Evolutionary conservation across 2,329 filamentous ascomycete species (phyloP).

Genomic region (Talaromyces funiculosus): DNA sequence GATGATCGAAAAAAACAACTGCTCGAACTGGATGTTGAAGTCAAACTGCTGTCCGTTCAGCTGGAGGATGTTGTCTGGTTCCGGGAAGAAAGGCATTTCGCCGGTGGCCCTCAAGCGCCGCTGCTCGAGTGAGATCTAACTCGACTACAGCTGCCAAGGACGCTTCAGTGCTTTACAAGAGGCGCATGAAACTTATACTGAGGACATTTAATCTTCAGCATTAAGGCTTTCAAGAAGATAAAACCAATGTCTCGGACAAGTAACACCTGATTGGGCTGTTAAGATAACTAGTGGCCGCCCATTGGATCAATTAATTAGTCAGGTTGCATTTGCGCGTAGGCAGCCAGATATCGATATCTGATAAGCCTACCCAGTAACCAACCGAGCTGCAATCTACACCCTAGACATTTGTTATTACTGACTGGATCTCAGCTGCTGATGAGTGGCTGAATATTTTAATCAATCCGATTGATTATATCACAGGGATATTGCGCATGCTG

Average conservation of each 20-base stretch:
- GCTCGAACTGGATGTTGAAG: constrained; percentile 43
- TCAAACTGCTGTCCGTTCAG: constrained; percentile 29
- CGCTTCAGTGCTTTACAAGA: background rate
- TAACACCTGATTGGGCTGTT: background rate
- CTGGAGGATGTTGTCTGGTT: background rate
- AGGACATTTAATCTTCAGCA: background rate
- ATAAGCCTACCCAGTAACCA: no score
- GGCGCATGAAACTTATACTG: no score
- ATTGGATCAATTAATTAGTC: background rate
- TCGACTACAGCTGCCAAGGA: background rate
- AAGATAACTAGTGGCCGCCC: background rate
- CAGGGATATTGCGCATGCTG: background rate
- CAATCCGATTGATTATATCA: background rate
- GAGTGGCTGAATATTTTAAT: background rate
- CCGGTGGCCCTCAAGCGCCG: background rate
- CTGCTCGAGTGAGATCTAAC: background rate
- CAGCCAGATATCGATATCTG: background rate
- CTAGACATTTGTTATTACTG: background rate
- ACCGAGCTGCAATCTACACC: no score
- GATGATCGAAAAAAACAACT: constrained; percentile 34
- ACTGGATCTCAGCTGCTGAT: background rate
- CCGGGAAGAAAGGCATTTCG: background rate
- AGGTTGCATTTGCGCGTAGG: background rate
- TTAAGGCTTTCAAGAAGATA: background rate
- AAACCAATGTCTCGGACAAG: background rate